A percentile compares a stretch with the other conserved stretches of the same genome.
These are phyloP conservation scores for Boletus rex-veris DNA, from an alignment of 768 basidiomycete species.

Conservation along the genomic window DNA sequence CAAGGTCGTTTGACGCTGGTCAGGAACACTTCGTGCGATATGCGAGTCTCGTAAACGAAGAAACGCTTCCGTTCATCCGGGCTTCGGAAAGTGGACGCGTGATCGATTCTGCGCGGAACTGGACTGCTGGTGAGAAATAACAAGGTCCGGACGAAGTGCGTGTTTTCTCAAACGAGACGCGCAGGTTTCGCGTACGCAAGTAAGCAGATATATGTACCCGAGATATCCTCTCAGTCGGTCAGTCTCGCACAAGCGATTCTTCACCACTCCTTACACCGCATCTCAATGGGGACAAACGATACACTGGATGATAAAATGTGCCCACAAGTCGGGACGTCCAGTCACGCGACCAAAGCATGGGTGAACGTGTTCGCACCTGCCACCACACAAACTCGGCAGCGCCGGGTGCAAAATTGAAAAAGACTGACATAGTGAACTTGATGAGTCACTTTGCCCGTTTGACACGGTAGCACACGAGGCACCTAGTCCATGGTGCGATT, in stretches of 20 bases:
- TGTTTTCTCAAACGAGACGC: not conserved
- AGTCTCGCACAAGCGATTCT: conserved; percentile 9
- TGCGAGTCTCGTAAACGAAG: conserved; percentile 37
- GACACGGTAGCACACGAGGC: conserved; percentile 52
- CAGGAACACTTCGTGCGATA: conserved; percentile 51
- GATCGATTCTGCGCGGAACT: conserved; percentile 61
- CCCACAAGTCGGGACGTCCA: conserved; percentile 42
- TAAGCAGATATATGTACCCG: conserved; percentile 39
- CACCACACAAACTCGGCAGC: conserved; percentile 54
- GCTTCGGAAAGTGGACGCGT: conserved; percentile 51
- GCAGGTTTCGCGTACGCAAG: conserved; percentile 49
- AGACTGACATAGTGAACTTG: conserved; percentile 52
- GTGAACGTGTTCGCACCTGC: conserved; percentile 46
- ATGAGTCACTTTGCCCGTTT: conserved; percentile 70
- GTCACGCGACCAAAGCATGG: conserved; percentile 47
- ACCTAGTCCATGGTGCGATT: conserved; percentile 60
- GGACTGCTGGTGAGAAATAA: conserved; percentile 49
- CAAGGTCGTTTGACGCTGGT: conserved; percentile 50
- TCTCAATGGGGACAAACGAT: conserved; percentile 42
- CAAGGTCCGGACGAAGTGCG: not conserved
- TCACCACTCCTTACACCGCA: not conserved
- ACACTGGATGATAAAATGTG: conserved; percentile 68
- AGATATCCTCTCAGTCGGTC: conserved; percentile 49
- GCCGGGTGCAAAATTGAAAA: conserved; percentile 56
- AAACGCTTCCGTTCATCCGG: conserved; percentile 49